These are phyloP conservation scores for Rhododendron williamsianum DNA, from an alignment of 148 eudicot genomes.

Conservation along the genomic window DNA sequence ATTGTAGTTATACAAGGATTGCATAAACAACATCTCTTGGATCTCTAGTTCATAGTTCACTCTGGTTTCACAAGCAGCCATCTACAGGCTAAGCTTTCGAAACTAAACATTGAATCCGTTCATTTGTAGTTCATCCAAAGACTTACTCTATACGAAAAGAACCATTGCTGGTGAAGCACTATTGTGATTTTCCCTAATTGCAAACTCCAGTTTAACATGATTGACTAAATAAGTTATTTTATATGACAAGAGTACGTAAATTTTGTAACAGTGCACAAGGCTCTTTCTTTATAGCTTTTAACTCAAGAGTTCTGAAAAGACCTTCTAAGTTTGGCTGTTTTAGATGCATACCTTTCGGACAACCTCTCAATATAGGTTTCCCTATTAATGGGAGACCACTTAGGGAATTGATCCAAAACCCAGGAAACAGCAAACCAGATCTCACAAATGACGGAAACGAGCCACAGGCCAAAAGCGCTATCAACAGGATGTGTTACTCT, in stretches of 20 bases:
- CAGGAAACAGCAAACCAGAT: constrained; percentile 97
- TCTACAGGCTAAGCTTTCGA: neutral
- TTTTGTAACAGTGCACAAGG: neutral
- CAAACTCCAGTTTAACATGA: neutral
- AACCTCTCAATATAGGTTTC: constrained; percentile 70
- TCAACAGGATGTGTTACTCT: constrained; percentile 94
- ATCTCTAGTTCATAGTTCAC: neutral
- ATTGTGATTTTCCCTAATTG: neutral
- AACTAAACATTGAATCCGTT: neutral
- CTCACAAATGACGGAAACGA: constrained; percentile 98
- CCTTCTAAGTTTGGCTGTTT: neutral
- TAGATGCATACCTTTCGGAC: constrained; percentile 54
- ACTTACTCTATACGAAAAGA: neutral
- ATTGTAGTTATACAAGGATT: neutral
- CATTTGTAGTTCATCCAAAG: neutral
- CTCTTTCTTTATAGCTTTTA: neutral
- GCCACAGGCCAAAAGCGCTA: constrained; percentile 87
- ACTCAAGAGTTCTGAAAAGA: neutral
- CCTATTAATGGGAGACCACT: constrained; percentile 84
- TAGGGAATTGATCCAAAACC: constrained; percentile 98
- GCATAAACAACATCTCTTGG: neutral
- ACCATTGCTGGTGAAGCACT: neutral
- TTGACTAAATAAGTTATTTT: neutral
- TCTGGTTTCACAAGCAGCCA: neutral
- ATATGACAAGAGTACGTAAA: neutral